Evolutionary conservation across 345 rosid species (phyloP).

Genomic region (Bruguiera parviflora): DNA sequence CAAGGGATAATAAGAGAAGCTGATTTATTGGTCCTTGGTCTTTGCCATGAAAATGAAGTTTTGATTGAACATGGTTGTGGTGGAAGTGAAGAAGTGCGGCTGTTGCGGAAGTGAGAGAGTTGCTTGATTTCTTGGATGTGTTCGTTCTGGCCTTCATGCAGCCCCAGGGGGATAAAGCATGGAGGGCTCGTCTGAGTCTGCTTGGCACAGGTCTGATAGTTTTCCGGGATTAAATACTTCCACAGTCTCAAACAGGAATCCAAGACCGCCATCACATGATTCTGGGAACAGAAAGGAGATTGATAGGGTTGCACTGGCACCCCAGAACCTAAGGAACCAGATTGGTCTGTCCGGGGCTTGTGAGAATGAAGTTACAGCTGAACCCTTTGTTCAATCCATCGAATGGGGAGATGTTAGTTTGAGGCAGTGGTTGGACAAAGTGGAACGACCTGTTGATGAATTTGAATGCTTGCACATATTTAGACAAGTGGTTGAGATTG

Average conservation of each 20-base stretch:
- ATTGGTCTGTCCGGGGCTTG: conserved; percentile 44
- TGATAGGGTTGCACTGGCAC: conserved; percentile 41
- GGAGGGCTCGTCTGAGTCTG: conserved; percentile 82
- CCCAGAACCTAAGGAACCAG: conserved; percentile 50
- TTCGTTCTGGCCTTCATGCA: conserved; percentile 28
- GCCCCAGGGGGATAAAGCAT: conserved; percentile 53
- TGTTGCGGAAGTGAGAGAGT: conserved; percentile 28
- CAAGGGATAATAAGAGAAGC: conserved; percentile 22
- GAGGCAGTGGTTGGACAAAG: conserved; percentile 94
- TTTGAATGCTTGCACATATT: conserved; percentile 87
- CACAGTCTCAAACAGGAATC: conserved; percentile 53
- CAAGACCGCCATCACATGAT: conserved; percentile 32
- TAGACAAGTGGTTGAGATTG: conserved; percentile 86
- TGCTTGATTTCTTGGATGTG: conserved; percentile 39
- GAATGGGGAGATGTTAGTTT: conserved; percentile 93
- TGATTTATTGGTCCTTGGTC: conserved; percentile 1
- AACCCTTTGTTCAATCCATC: conserved; percentile 49
- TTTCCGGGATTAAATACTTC: conserved; percentile 57
- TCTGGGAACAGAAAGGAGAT: conserved; percentile 40
- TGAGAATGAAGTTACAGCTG: conserved; percentile 49
- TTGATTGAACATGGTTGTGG: conserved; percentile 44
- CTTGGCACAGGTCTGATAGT: conserved; percentile 52
- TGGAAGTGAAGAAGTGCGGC: conserved; percentile 30
- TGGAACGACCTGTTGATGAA: conserved; percentile 63
- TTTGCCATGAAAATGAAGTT: conserved; percentile 31